Percentiles rank a stretch among this genome's conserved stretches.
Evolutionary conservation across 2,329 filamentous ascomycete species (phyloP).

Genomic region (Talaromyces sp.): DNA sequence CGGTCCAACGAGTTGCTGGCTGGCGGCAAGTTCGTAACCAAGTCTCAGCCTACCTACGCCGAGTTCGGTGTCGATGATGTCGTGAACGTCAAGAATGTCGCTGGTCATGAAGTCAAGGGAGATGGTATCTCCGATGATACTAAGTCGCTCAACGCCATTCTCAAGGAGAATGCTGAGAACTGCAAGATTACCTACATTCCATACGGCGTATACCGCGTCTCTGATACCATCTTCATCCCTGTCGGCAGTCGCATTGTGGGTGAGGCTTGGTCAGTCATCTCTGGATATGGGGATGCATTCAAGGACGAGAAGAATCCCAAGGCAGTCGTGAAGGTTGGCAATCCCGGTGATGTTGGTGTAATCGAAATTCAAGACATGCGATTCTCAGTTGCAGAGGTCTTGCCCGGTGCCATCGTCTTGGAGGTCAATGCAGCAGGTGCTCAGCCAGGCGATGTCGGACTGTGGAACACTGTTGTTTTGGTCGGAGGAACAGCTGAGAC

Average conservation of each 20-base stretch:
- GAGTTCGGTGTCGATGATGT: slow-evolving; percentile 46
- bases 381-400: slow-evolving; percentile 53
- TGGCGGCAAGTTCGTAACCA: slow-evolving; percentile 45
- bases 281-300: slow-evolving; percentile 53
- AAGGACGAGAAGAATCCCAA: slow-evolving; percentile 47
- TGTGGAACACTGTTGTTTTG: slow-evolving; percentile 53
- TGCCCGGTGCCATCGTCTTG: slow-evolving; percentile 50
- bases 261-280: slow-evolving; percentile 57
- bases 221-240: slow-evolving; percentile 51
- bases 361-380: slow-evolving; percentile 58
- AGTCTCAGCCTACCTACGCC: slow-evolving; percentile 48
- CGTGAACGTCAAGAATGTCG: slow-evolving; percentile 52
- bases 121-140: slow-evolving; percentile 49
- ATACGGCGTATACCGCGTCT: slow-evolving; percentile 45
- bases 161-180: slow-evolving; percentile 32
- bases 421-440: slow-evolving; percentile 56
- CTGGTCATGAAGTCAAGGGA: slow-evolving; percentile 43
- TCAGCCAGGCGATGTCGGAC: slow-evolving; percentile 52
- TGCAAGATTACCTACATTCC: slow-evolving; percentile 39
- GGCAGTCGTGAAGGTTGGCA: slow-evolving; percentile 57
- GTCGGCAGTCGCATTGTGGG: slow-evolving; percentile 56
- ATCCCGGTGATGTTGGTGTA: slow-evolving; percentile 52
- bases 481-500: slow-evolving; percentile 52
- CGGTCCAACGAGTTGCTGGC: slow-evolving; percentile 36
- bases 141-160: slow-evolving; percentile 36